Base-by-base conservation (phyloP, 148 eudicot species). In the Nyssa sinensis region DNA sequence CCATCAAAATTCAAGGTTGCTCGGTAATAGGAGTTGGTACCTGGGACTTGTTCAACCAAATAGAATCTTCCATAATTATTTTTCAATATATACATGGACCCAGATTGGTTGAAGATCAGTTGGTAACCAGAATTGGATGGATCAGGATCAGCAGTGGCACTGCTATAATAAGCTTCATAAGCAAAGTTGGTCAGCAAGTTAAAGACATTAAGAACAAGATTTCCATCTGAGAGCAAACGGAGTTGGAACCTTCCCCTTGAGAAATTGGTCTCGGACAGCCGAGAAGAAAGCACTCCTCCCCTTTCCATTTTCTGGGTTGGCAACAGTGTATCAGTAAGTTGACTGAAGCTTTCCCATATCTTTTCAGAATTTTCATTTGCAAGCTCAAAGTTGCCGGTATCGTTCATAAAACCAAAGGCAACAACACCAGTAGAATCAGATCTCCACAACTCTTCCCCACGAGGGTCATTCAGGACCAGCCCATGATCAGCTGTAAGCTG, bases 371-470 rank as follows among this genome's bases (percentile, higher is more conserved):
- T 69, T 41, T 49, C 58, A 13, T 77, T 24, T 8, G 19, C 47
- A 3, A 88, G 82, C 37, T 41, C 61, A 28, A 91, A 78, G 37
- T 86, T 91, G 4, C 93, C 96, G 0, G 88, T 79, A 53, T 89
- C 88, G 69, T 76, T 82, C 84, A 89, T 53, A 25, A 61, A 51
- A 34, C 84, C 89, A 62, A 62, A 23, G 31, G 64, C 65, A 9
- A 81, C 76, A 3, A 0, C 7, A 31, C 67, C 62, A 0, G 2
- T 23, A 35, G 16, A 4, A 0, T 1, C 59, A 21, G 84, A 51
- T 2, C 41, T 75, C 90, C 87, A 86, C 1, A 85, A 3, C 1
- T 24, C 67, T 0, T 3, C 58, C 28, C 91, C 95, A 28, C 72
- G 74, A 62, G 88, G 81, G 30, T 84, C 83, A 37, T 29, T 65